These are phyloP conservation scores for Protea cynaroides DNA, from an alignment of 164 flowering plant species.

Conservation along the genomic window DNA sequence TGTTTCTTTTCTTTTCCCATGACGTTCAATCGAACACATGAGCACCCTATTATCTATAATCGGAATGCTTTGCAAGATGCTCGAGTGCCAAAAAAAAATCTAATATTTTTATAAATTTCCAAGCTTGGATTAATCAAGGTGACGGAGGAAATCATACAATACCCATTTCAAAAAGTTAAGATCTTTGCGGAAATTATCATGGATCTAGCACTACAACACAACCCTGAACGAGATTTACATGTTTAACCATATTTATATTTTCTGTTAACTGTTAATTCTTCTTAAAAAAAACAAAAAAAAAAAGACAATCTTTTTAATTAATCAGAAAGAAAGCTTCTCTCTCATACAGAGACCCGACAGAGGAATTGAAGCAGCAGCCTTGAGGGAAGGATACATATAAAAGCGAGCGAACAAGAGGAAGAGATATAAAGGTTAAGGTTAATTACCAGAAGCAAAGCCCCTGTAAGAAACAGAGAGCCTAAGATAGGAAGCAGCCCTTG, in stretches of 20 bases:
- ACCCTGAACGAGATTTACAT: conserved; percentile 14
- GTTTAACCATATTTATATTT: not conserved
- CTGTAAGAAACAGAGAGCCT: conserved; percentile 54
- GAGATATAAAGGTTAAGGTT: not conserved
- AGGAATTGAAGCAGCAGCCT: not conserved
- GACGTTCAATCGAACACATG: too few species aligned
- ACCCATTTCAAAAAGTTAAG: conserved; percentile 9
- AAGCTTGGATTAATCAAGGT: not conserved
- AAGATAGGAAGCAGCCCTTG: conserved; percentile 70
- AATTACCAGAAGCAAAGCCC: conserved; percentile 70
- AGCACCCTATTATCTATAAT: too few species aligned
- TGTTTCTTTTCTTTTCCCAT: too few species aligned
- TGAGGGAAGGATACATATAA: not conserved
- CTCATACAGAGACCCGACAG: too few species aligned
- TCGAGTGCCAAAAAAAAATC: too few species aligned
- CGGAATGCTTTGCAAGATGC: too few species aligned
- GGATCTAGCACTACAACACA: conserved; percentile 19
- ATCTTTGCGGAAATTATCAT: not conserved
- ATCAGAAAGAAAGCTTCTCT: too few species aligned
- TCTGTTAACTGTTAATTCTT: not conserved
- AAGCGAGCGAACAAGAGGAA: not conserved
- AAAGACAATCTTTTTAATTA: too few species aligned
- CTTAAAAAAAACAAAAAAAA: too few species aligned
- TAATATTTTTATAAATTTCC: not conserved
- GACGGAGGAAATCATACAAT: not conserved